Evolutionary conservation across 306 rosid species (phyloP).

Genomic region (Lathyrus oleraceus): DNA sequence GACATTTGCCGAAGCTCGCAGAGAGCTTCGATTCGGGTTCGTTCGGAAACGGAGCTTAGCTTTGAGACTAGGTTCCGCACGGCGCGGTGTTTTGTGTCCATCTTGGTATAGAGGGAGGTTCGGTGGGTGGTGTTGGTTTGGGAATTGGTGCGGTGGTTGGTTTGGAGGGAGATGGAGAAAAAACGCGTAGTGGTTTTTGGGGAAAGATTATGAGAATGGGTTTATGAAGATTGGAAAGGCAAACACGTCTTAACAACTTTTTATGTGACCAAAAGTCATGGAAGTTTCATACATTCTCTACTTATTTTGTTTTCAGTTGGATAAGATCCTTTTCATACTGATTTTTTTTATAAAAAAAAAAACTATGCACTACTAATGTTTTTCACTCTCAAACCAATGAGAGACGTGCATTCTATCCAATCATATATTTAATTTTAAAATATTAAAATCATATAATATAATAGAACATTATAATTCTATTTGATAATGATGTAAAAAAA

Average conservation of each 20-base stretch:
- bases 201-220: neutral
- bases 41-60: slow-evolving; percentile 85
- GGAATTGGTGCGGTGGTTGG: slow-evolving; percentile 18
- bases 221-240: neutral
- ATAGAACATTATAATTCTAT: no score
- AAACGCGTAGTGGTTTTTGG: neutral
- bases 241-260: neutral
- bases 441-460: no score
- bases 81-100: slow-evolving; percentile 64
- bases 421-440: no score
- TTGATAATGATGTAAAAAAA: no score
- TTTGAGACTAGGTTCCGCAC: slow-evolving; percentile 51
- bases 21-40: slow-evolving; percentile 60
- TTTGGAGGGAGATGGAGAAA: neutral
- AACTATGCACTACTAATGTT: no score
- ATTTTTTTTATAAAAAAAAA: no score
- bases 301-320: no score
- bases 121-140: neutral
- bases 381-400: no score
- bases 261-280: neutral
- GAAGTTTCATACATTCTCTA: neutral
- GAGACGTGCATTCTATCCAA: no score
- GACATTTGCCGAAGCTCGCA: slow-evolving; percentile 66
- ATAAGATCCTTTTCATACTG: no score
- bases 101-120: neutral